Base-by-base conservation (phyloP, 345 rosid species). In the Dipteronia sinensis region DNA sequence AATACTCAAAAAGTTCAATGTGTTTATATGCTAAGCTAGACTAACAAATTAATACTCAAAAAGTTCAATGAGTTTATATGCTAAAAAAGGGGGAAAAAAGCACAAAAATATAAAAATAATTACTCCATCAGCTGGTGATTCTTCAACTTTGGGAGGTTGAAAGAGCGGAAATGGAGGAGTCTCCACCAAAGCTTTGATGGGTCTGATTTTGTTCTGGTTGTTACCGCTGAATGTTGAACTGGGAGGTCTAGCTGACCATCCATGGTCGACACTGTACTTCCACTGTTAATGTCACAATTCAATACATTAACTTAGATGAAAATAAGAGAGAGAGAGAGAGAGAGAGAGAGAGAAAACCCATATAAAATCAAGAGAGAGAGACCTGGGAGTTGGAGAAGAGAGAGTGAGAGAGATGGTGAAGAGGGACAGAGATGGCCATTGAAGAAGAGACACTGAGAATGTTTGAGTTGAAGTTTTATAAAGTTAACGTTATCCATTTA, bases 101-200 rank as follows among this genome's bases (percentile, higher is more conserved):
- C 11, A 19, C 34, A 55, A 0, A 22, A 9, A 46, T 42, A 29
- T 20, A 62, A 4, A 42, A 23, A 66, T 3, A 31, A 74, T 70
- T 71, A 81, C 82, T 79, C 85, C 90, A 79, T 87, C 87, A 23
- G 93, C 82, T 0, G 86, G 64, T 47, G 89, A 79, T 67, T 90
- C 90, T 12, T 88, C 88, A 2, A 78, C 58, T 74, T 80, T 75
- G 46, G 88, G 86, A 79, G 95, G 77, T 31, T 83, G 88, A 80
- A 92, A 85, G 74, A 95, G 88, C 65, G 98, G 97, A 76, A 90
- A 79, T 17, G 91, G 78, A 80, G 94, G 83, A 22, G 88, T 73
- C 76, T 84, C 86, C n/a, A 88, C 81, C 17, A 90, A 76, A 42
- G 91, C 90, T 81, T 80, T 90, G 51, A 89, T 82, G 85, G 90